Evolutionary conservation across 768 basidiomycete genomes (phyloP).

Genomic region (Phanerochaete carnosa): DNA sequence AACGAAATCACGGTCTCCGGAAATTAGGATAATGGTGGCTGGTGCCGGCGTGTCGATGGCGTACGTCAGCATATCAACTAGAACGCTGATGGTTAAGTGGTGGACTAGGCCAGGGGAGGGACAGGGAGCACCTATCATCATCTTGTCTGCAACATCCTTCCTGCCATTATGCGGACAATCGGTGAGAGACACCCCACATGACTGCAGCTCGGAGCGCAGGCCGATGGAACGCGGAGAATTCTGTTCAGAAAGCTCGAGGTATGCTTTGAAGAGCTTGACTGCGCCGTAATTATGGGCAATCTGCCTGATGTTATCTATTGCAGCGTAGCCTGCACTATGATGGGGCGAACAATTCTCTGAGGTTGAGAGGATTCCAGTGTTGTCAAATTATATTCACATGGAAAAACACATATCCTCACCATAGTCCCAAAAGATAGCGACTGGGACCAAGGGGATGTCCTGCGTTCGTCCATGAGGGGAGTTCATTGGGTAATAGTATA

Average conservation of each 20-base stretch:
- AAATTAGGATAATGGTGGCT: conserved; percentile 55
- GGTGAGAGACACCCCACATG: conserved; percentile 43
- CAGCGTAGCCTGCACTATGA: conserved; percentile 35
- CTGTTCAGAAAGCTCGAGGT: conserved; percentile 42
- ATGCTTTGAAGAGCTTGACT: conserved; percentile 49
- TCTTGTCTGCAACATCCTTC: conserved; percentile 39
- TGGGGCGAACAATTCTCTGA: conserved; percentile 34
- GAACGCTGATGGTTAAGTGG: background rate
- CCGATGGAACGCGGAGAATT: conserved; percentile 30
- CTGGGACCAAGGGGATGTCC: conserved; percentile 15
- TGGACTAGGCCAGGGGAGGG: background rate
- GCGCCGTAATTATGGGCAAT: conserved; percentile 43
- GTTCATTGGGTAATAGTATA: background rate
- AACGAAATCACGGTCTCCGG: conserved; percentile 65
- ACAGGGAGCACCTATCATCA: conserved; percentile 39
- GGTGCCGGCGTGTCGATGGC: conserved; percentile 56
- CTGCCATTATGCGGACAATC: conserved; percentile 21
- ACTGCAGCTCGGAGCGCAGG: conserved; percentile 40
- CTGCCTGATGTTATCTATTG: conserved; percentile 39
- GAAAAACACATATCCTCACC: conserved; percentile 22
- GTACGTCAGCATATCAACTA: conserved; percentile 65
- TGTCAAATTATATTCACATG: background rate
- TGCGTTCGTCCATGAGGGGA: background rate
- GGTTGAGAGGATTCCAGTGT: background rate
- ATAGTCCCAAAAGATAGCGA: conserved; percentile 44